phyloP scores from a whole-genome alignment of 768 basidiomycete genomes.

The Crassisporium funariophilum region DNA sequence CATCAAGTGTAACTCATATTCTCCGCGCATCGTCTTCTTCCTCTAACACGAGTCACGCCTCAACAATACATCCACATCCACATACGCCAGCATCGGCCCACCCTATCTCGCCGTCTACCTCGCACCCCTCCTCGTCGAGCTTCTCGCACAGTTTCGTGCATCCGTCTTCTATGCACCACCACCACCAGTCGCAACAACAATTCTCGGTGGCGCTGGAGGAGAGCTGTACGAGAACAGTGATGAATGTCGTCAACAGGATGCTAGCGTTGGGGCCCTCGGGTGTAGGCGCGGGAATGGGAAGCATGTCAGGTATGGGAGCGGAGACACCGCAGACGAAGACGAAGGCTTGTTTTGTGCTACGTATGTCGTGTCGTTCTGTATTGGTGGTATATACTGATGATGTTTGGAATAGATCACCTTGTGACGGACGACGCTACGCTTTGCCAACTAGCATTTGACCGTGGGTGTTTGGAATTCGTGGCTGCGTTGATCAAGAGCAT shows the following conservation, averaged over 20 bases:
- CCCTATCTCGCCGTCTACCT: constrained; percentile 2
- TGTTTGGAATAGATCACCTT: constrained; percentile 51
- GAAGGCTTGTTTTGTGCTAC: constrained; percentile 76
- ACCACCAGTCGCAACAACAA: constrained; percentile 1
- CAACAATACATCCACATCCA: too few species aligned
- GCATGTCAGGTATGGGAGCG: constrained; percentile 3
- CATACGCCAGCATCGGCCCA: constrained; percentile 14
- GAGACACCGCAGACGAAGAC: constrained; percentile 50
- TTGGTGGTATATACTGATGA: neutral
- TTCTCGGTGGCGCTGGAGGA: constrained; percentile 50
- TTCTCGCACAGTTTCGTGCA: constrained; percentile 9
- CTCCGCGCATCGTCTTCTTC: constrained; percentile 45
- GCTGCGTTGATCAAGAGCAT: constrained; percentile 51
- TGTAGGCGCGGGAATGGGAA: neutral
- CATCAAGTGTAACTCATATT: constrained; percentile 60
- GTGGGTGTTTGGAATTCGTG: constrained; percentile 62
- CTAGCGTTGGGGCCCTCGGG: constrained; percentile 38
- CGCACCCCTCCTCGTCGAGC: constrained; percentile 2
- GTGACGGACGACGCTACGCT: constrained; percentile 70
- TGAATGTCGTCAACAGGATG: constrained; percentile 69
- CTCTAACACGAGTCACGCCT: too few species aligned
- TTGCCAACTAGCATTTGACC: constrained; percentile 70
- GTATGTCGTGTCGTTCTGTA: constrained; percentile 39
- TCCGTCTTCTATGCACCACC: neutral
- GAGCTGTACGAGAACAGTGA: constrained; percentile 55